phyloP scores from a whole-genome alignment of 768 basidiomycete genomes.

The Mycena floridula region DNA sequence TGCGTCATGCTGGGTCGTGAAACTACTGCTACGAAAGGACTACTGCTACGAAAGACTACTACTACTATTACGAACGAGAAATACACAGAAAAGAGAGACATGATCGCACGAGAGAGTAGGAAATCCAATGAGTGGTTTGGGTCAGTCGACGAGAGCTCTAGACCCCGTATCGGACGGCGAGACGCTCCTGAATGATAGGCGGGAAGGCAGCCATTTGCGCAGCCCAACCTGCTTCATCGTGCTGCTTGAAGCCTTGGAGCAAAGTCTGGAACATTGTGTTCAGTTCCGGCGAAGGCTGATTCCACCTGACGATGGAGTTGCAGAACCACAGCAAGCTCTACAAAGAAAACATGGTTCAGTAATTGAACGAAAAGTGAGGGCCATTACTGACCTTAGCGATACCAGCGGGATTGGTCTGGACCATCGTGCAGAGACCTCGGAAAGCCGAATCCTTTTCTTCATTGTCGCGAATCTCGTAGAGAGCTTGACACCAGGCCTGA shows the following conservation, averaged over 20 bases:
- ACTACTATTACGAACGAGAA: constrained; percentile 4
- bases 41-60: constrained; percentile 44
- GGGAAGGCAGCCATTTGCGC: constrained; percentile 81
- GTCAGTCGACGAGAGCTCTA: constrained; percentile 27
- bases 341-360: constrained; percentile 7
- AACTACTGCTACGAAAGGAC: constrained; percentile 35
- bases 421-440: constrained; percentile 92
- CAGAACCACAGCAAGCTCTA: constrained; percentile 97
- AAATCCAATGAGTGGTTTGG: background rate
- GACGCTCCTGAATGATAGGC: constrained; percentile 79
- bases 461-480: constrained; percentile 98
- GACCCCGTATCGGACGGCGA: constrained; percentile 84
- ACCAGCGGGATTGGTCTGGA: constrained; percentile 90
- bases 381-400: constrained; percentile 70
- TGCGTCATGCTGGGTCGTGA: constrained; percentile 1
- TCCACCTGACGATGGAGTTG: constrained; percentile 96
- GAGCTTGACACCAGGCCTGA: constrained; percentile 92
- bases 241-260: constrained; percentile 83
- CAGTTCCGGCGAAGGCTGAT: constrained; percentile 83
- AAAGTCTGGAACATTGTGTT: constrained; percentile 93
- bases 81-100: constrained; percentile 6
- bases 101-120: background rate
- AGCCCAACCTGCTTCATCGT: constrained; percentile 81
- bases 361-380: background rate
- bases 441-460: constrained; percentile 99